Evolutionary conservation across 2,329 filamentous ascomycete species (phyloP), one percentile per base, ranked within the genome.

Genomic region (Acarospora socialis): DNA sequence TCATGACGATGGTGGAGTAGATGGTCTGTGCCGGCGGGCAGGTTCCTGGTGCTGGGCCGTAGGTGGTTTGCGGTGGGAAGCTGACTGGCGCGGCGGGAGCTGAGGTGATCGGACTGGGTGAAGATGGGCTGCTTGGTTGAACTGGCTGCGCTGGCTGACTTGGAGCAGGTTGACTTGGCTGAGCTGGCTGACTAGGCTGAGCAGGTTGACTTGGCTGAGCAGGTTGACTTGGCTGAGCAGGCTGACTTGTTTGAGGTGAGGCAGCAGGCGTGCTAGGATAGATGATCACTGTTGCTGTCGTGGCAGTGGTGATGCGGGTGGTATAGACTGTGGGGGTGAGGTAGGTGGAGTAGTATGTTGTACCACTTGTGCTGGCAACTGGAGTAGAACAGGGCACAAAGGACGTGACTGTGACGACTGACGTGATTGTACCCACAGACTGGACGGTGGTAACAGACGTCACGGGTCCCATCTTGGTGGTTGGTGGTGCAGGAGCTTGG

Each of bases 381-480:
- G 50, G 35, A 19, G 47, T 52, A n/a, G 51, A 53, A 39, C 45
- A 50, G n/a, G 52, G 52, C 21, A 54, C 44, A 26, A 49, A 53
- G 7, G 25, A 34, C 13, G 38, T 41, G 26, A 38, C 31, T 7
- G 33, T 37, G 8, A 21, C 28, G 5, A 30, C 33, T 21, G 14
- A 21, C 15, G 20, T 9, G 21, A 17, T n/a, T n/a, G n/a, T n/a
- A n/a, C n/a, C n/a, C n/a, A n/a, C n/a, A n/a, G n/a, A n/a, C n/a
- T n/a, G n/a, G n/a, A n/a, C n/a, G n/a, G n/a, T n/a, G n/a, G n/a
- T n/a, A n/a, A n/a, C n/a, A n/a, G n/a, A n/a, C n/a, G n/a, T n/a
- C n/a, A n/a, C n/a, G n/a, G n/a, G n/a, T n/a, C n/a, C n/a, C n/a
- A n/a, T n/a, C n/a, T n/a, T n/a, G n/a, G n/a, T n/a, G n/a, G n/a